Percentiles rank a stretch among this genome's conserved stretches.
Conservation (phyloP, 768 basidiomycete species). For the Kwoniella newhampshirensis region DNA sequence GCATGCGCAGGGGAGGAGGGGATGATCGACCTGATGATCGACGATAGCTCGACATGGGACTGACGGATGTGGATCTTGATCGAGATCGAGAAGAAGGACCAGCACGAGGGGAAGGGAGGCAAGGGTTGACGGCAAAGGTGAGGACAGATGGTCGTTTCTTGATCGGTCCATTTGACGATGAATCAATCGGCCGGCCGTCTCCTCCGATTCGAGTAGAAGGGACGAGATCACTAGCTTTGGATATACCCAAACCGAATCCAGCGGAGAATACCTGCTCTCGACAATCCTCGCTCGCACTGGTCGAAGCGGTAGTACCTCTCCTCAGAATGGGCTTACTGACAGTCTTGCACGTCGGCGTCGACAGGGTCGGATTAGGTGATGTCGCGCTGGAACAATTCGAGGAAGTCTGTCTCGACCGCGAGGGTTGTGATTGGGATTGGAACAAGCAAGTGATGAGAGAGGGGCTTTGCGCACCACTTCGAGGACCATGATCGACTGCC, state of each 20-base stretch:
- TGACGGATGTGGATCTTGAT: constrained; percentile 6
- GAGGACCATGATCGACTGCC: neutral
- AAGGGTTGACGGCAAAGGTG: constrained; percentile 15
- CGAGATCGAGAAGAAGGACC: neutral
- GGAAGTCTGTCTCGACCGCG: neutral
- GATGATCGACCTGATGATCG: neutral
- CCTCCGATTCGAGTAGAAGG: neutral
- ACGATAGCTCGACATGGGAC: constrained; percentile 4
- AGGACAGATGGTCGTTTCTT: constrained; percentile 15
- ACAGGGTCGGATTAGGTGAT: neutral
- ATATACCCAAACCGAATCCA: constrained; percentile 11
- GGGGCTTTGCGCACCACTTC: neutral
- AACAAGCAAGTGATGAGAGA: neutral
- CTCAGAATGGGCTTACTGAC: constrained; percentile 12
- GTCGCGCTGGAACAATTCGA: neutral
- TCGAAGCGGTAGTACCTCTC: constrained; percentile 12
- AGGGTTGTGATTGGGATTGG: neutral
- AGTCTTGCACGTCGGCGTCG: neutral
- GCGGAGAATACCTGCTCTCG: neutral
- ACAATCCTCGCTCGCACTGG: constrained; percentile 19
- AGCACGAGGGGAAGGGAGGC: neutral
- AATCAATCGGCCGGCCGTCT: no score
- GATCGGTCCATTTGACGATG: neutral
- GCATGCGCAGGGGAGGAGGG: constrained; percentile 1
- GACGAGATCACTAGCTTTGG: neutral